Evolutionary conservation across 192 early-diverging fungal genomes (phyloP).

Genomic region (Podila verticillata): DNA sequence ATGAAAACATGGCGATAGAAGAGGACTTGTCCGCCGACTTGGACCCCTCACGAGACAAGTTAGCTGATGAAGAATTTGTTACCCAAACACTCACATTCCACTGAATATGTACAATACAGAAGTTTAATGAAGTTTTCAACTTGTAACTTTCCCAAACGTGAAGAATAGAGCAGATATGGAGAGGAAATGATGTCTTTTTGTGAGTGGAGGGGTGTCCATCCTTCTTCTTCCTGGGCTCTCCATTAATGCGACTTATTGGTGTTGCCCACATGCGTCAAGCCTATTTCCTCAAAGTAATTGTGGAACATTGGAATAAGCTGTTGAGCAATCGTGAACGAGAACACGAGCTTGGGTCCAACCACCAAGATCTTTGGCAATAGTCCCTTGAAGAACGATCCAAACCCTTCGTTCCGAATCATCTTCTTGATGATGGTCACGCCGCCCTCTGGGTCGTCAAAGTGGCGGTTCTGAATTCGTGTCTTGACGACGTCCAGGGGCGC

Average conservation of each 20-base stretch:
- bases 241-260: conserved; percentile 10
- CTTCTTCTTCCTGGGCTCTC: too few species aligned
- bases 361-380: conserved; percentile 84
- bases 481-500: conserved; percentile 98
- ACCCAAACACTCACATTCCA: too few species aligned
- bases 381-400: conserved; percentile 95
- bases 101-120: too few species aligned
- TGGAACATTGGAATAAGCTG: conserved; percentile 85
- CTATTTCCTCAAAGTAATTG: conserved; percentile 48
- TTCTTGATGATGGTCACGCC: conserved; percentile 86
- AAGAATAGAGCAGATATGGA: too few species aligned
- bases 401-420: conserved; percentile 92
- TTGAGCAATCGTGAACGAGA: conserved; percentile 95
- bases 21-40: too few species aligned
- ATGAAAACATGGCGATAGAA: too few species aligned
- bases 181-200: too few species aligned
- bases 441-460: conserved; percentile 86
- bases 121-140: too few species aligned
- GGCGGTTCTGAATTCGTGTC: conserved; percentile 94
- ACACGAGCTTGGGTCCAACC: conserved; percentile 95
- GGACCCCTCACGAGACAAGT: too few species aligned
- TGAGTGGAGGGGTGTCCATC: too few species aligned
- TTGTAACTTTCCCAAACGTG: too few species aligned
- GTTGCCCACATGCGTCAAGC: conserved; percentile 22
- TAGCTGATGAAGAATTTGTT: too few species aligned